phyloP scores from a whole-genome alignment of 805 yeast species.

The Metschnikowia corniflorae region DNA sequence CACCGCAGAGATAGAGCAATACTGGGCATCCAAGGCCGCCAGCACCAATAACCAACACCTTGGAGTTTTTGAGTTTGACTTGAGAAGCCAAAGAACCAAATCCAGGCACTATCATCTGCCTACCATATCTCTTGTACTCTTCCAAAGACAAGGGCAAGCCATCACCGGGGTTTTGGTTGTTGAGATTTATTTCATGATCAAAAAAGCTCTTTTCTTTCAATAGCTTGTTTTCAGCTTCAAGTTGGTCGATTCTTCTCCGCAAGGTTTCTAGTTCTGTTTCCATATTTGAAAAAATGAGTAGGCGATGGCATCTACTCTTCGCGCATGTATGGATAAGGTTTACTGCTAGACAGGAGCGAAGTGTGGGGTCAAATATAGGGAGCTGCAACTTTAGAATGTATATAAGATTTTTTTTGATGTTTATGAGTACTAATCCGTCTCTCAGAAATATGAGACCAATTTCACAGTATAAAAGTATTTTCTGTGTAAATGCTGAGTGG shows the following conservation, averaged over 20 bases:
- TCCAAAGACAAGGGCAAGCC: conserved; percentile 39
- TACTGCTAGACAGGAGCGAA: too few species aligned
- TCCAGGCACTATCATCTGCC: conserved; percentile 92
- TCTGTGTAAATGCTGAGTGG: too few species aligned
- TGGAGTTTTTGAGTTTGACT: conserved; percentile 49
- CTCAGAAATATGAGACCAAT: too few species aligned
- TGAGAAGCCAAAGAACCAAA: conserved; percentile 57
- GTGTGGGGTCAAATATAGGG: too few species aligned
- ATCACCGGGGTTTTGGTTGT: neutral
- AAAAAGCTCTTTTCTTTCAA: neutral
- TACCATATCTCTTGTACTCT: conserved; percentile 82
- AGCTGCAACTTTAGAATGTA: too few species aligned
- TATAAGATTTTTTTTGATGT: too few species aligned
- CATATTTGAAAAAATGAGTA: too few species aligned
- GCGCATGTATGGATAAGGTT: too few species aligned
- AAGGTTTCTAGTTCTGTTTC: conserved; percentile 20
- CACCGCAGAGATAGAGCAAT: conserved; percentile 74
- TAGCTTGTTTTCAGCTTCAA: conserved; percentile 20
- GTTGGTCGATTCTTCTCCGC: conserved; percentile 19
- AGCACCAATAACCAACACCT: conserved; percentile 82
- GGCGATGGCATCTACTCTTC: too few species aligned
- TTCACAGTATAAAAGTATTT: too few species aligned
- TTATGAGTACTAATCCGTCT: too few species aligned
- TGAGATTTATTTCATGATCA: neutral
- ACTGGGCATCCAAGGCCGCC: conserved; percentile 98